Conservation (phyloP, 352 stramenopile species). For the Globisporangium takayamanum region DNA sequence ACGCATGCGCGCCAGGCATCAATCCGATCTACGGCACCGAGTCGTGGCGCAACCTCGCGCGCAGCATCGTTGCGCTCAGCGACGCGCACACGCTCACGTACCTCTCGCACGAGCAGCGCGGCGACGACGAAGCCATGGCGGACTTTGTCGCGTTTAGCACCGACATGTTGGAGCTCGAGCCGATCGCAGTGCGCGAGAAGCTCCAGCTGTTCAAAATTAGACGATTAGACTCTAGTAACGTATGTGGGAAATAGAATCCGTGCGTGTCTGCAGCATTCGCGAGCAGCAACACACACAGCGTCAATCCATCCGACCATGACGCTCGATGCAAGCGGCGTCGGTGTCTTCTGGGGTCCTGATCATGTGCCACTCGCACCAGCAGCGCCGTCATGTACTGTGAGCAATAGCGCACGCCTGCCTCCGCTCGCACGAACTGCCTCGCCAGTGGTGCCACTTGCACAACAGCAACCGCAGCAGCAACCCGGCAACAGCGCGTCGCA, state of each 20-base stretch:
- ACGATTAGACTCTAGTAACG: neutral
- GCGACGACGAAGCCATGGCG: slow-evolving; percentile 62
- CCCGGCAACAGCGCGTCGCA: slow-evolving; percentile 10
- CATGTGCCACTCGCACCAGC: neutral
- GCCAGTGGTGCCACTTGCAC: neutral
- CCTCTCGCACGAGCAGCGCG: slow-evolving; percentile 61
- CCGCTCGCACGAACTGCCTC: neutral
- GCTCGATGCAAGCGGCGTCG: slow-evolving; percentile 12
- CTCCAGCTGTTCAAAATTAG: slow-evolving; percentile 55
- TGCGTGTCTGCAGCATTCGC: too few relatives aligned
- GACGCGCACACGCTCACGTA: slow-evolving; percentile 48
- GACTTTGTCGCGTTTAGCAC: slow-evolving; percentile 57
- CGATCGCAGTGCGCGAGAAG: slow-evolving; percentile 30
- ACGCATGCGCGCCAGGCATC: slow-evolving; percentile 29
- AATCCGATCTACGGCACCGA: slow-evolving; percentile 81
- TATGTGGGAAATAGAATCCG: neutral
- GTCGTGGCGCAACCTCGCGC: slow-evolving; percentile 69
- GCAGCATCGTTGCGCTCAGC: slow-evolving; percentile 60
- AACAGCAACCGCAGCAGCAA: neutral
- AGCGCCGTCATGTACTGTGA: neutral
- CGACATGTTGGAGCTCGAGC: slow-evolving; percentile 28
- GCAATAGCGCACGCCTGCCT: neutral
- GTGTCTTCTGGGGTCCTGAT: slow-evolving; percentile 25
- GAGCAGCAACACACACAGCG: neutral
- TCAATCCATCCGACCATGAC: slow-evolving; percentile 1